Percentiles rank a stretch among this genome's conserved stretches.
These are phyloP conservation scores for Saitozyma sp. DNA, from an alignment of 768 basidiomycete species.

Conservation along the genomic window DNA sequence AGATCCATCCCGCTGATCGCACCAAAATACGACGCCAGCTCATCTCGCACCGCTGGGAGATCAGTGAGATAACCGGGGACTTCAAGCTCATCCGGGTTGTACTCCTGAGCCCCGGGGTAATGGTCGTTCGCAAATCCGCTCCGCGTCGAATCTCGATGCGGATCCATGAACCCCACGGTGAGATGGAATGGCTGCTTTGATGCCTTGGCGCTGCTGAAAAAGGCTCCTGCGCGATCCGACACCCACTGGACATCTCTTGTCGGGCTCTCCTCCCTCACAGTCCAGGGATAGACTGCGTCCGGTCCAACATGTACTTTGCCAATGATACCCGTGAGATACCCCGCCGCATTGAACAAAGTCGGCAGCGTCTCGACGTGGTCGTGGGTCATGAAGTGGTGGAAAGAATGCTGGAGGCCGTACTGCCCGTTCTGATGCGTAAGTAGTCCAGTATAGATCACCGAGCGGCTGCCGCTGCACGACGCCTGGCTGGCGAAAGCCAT, in stretches of 20 bases:
- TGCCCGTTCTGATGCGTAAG: slow-evolving; percentile 32
- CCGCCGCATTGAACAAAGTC: slow-evolving; percentile 18
- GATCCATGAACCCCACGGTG: slow-evolving; percentile 21
- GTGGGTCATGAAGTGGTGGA: slow-evolving; percentile 18
- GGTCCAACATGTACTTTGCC: slow-evolving; percentile 26
- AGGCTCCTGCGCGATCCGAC: slow-evolving; percentile 17
- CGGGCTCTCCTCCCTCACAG: slow-evolving; percentile 10
- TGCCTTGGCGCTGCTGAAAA: slow-evolving; percentile 15
- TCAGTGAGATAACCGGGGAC: slow-evolving; percentile 19
- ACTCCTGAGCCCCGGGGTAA: slow-evolving; percentile 2
- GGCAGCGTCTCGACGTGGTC: slow-evolving; percentile 19
- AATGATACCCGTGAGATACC: slow-evolving; percentile 22
- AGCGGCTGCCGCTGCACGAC: slow-evolving; percentile 20
- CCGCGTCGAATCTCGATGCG: slow-evolving; percentile 24
- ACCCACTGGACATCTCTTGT: slow-evolving; percentile 15
- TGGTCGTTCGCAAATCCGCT: slow-evolving; percentile 22
- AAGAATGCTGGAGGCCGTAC: slow-evolving; percentile 15
- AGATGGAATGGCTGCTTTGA: slow-evolving; percentile 20
- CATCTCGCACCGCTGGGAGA: slow-evolving; percentile 12
- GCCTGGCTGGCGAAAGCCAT: slow-evolving; percentile 22
- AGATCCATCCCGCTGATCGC: slow-evolving; percentile 25
- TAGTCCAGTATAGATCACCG: slow-evolving; percentile 27
- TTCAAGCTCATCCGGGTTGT: slow-evolving; percentile 8
- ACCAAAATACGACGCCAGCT: slow-evolving; percentile 20
- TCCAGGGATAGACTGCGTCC: slow-evolving; percentile 21